These are phyloP conservation scores for Rubus parviflorus DNA, from an alignment of 306 rosid genomes.

Conservation along the genomic window DNA sequence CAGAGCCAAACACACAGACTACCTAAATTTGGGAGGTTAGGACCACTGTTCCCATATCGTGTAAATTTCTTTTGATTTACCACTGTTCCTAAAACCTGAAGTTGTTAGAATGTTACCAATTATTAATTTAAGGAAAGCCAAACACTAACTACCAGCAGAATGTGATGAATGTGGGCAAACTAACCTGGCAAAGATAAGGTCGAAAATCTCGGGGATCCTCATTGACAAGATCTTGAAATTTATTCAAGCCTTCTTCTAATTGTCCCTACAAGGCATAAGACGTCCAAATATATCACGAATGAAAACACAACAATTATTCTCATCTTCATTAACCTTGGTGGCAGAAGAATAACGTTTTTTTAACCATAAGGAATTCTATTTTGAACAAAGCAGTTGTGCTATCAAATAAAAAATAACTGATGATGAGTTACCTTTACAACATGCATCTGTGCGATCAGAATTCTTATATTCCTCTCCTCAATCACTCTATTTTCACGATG, in stretches of 20 bases:
- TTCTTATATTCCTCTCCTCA: constrained; percentile 80
- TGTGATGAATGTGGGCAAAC: constrained; percentile 25
- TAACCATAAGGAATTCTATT: background rate
- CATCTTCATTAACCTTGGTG: background rate
- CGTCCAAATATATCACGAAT: background rate
- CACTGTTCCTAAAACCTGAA: background rate
- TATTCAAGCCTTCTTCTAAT: constrained; percentile 68
- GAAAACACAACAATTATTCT: background rate
- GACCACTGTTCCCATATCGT: background rate
- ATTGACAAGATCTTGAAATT: constrained; percentile 62
- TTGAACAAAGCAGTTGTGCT: constrained; percentile 5
- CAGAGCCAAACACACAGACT: background rate
- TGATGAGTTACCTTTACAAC: constrained; percentile 61
- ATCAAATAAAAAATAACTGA: constrained; percentile 4
- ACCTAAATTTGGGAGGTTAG: background rate
- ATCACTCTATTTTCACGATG: constrained; percentile 56
- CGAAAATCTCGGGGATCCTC: constrained; percentile 89
- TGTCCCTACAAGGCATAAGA: constrained; percentile 58
- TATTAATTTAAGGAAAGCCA: background rate
- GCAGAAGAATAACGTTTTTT: constrained; percentile 1
- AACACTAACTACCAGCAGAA: background rate
- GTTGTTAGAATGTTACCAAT: background rate
- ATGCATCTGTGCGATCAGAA: constrained; percentile 86
- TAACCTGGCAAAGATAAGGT: constrained; percentile 91
- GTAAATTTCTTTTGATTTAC: background rate